Evolutionary conservation across 2,329 filamentous ascomycete genomes (phyloP).

Genomic region (Aureobasidium sp.): DNA sequence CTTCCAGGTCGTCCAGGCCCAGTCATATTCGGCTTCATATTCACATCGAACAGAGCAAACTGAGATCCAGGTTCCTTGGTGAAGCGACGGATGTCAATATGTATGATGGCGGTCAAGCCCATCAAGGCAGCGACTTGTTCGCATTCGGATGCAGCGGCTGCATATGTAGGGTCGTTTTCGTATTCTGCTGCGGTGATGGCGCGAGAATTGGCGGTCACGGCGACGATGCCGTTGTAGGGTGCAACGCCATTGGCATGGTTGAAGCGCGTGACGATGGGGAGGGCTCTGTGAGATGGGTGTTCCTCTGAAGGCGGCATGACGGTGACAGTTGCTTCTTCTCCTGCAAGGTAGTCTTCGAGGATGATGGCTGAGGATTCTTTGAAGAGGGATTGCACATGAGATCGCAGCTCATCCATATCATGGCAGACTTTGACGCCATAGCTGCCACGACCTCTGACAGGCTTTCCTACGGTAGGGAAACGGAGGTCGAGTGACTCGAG

Average conservation of each 20-base stretch:
- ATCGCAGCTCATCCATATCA: conserved; percentile 21
- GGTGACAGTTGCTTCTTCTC: conserved; percentile 43
- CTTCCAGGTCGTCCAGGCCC: conserved; percentile 40
- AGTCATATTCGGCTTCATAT: conserved; percentile 47
- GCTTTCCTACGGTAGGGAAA: conserved; percentile 41
- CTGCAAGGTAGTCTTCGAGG: conserved; percentile 40
- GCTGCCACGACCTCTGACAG: conserved; percentile 41
- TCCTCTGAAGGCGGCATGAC: conserved; percentile 40
- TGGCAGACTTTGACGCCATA: conserved; percentile 42
- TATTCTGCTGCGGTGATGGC: conserved; percentile 28
- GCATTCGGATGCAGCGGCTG: conserved; percentile 29
- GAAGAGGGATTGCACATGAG: conserved; percentile 30
- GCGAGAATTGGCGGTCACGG: conserved; percentile 40
- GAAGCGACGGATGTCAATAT: conserved; percentile 39
- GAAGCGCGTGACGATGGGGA: conserved; percentile 40
- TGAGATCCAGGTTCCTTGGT: conserved; percentile 19
- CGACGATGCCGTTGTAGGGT: conserved; percentile 42
- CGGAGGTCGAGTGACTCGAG: conserved; percentile 15
- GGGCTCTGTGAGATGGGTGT: conserved; percentile 31
- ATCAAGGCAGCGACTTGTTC: conserved; percentile 33
- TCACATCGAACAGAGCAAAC: conserved; percentile 44
- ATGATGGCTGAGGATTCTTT: conserved; percentile 32
- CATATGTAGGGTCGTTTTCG: conserved; percentile 25
- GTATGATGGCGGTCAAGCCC: conserved; percentile 35
- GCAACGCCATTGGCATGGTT: conserved; percentile 41